phyloP scores from a whole-genome alignment of 768 basidiomycete genomes.

The Boletus tomentosulus region DNA sequence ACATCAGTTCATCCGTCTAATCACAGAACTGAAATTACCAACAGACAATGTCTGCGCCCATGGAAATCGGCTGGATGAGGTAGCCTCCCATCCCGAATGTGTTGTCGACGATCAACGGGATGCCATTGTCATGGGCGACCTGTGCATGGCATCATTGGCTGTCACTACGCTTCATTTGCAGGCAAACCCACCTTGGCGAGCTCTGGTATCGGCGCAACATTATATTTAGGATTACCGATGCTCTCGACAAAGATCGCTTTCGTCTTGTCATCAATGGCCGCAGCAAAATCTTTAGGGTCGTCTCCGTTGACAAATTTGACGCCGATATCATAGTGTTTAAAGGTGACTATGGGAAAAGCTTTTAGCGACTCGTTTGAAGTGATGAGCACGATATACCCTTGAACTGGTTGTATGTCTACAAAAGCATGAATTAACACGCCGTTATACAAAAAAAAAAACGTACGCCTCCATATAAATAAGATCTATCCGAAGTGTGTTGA shows the following conservation, averaged over 20 bases:
- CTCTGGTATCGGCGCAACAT: constrained; percentile 60
- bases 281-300: constrained; percentile 54
- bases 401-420: constrained; percentile 19
- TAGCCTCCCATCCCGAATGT: constrained; percentile 74
- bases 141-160: constrained; percentile 16
- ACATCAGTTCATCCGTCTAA: neutral
- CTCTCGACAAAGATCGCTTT: constrained; percentile 74
- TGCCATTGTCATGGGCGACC: constrained; percentile 67
- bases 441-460: neutral
- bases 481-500: constrained; percentile 2
- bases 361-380: neutral
- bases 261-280: constrained; percentile 72
- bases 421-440: neutral
- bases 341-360: constrained; percentile 8
- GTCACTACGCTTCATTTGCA: neutral
- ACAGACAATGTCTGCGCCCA: constrained; percentile 76
- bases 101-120: constrained; percentile 80
- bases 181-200: constrained; percentile 53
- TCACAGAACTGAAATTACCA: constrained; percentile 5
- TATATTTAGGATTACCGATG: constrained; percentile 77
- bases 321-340: constrained; percentile 11
- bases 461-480: constrained; percentile 20
- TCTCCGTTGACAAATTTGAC: constrained; percentile 50
- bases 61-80: constrained; percentile 62
- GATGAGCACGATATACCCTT: constrained; percentile 5